Evolutionary conservation across 2,329 filamentous ascomycete genomes (phyloP), one percentile per base, ranked within the genome.

Genomic region (Stylonectria norvegica): DNA sequence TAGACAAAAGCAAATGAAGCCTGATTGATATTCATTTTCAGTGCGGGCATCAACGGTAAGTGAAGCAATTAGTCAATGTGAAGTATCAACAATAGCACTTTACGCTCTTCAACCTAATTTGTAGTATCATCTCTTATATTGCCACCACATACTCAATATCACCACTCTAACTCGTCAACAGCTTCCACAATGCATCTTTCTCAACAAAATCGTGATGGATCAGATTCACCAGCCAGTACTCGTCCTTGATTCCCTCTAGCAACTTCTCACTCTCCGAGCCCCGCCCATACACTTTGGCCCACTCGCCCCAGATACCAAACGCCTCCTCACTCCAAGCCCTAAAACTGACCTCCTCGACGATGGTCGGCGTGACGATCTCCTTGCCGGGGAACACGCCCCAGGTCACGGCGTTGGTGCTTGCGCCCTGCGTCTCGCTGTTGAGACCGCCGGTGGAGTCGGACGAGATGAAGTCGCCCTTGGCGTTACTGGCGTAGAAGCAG

Each of bases 371-470:
- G 42, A 95, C 79, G 59, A 97, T 97, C 65, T 97, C 91, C 68
- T 96, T 96, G 29, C 89, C 89, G 0, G 87, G 85, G 67, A 97
- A 97, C 1, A 89, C 88, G 36, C 91, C 91, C 91, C 91, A 97
- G 0, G 93, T 98, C 2, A 98, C 93, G 0, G 91, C 89, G 59
- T 97, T 96, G 20, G 94, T 91, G 55, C 78, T 82, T 19, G 67
- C 65, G 55, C 63, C 65, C 53, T 63, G 65, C 27, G 52, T 61
- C 14, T 56, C 54, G 20, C 56, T 56, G 20, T 59, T 55, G 9
- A 54, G 47, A 2, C 61, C 65, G 39, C 64, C 63, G 36, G 60
- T 62, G 20, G 70, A 64, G 47, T 86, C 79, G 1, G 83, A 88
- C 11, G 86, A 85, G 43, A 82, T 72, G 58, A 93, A 94, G 43